Base-by-base conservation (phyloP, 352 stramenopile species). In the Phytophthora lateralis region DNA sequence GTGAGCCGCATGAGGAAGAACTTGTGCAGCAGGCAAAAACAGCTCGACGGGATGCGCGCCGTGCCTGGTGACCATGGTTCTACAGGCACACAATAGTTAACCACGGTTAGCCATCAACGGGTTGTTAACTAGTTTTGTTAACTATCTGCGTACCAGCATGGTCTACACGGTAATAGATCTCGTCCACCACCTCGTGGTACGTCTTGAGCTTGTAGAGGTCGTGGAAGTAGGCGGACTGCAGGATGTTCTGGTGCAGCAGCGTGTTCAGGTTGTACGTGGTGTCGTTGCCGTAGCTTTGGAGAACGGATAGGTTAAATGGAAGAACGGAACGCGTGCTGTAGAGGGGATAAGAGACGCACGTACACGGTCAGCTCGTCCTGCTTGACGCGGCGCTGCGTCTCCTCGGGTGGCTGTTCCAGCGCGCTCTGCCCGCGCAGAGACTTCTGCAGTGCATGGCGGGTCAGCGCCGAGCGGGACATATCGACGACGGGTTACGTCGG, bases 11-110 rank as follows among this genome's bases (percentile, higher is more conserved):
- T 96, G 12, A 97, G 92, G 57, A 98, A 98, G 42, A 98, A 95
- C 69, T 98, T 98, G 48, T 99, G 85, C 47, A 99, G 75, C 41
- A 99, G 72, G 68, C 97, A 99, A 77, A 99, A 99, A 38, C 95
- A 97, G 8, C 88, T 97, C 6, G 93, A 98, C 32, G 97, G 96
- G 45, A 96, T 93, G 38, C 93, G 79, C 14, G 80, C 85, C 11
- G 86, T 97, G 55, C 94, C 96, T 4, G 90, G 78, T 20, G 95
- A 91, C 70, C 94, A 98, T 11, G 97, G 97, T 59, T 98, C 95
- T 78, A 92, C 37, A 66, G 90, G 14, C 76, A 15, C 24, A 84
- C 68, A n/a, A 44, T n/a, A 35, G 41, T 41, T 57, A 43, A 20
- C 27, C 41, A 49, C n/a, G 12, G 60, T 69, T 57, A 63, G 18